A percentile compares a stretch with the other conserved stretches of the same genome.
Conservation (phyloP, 1,284 basidiomycete genomes). For the Rhodotorula sp. region DNA sequence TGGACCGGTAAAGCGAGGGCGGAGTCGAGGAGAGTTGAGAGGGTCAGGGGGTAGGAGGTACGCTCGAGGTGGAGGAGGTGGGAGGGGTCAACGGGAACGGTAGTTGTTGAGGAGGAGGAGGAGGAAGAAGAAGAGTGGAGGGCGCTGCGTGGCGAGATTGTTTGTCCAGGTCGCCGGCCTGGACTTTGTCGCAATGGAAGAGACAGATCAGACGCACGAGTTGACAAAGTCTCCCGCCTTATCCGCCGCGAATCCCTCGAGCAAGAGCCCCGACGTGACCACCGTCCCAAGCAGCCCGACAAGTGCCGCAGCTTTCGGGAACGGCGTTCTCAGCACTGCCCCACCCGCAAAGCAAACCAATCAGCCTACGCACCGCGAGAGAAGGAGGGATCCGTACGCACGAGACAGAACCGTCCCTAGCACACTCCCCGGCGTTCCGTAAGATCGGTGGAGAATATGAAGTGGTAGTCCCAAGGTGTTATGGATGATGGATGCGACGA, state of each 20-base stretch:
- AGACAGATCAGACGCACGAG: not conserved
- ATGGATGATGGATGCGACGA: not conserved
- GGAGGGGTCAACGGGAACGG: not conserved
- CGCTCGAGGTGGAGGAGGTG: not conserved
- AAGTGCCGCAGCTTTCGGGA: not conserved
- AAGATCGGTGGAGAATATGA: not conserved
- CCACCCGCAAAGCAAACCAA: not conserved
- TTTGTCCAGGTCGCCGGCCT: too few species aligned
- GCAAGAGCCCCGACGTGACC: not conserved
- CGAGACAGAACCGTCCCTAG: not conserved
- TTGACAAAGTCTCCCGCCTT: not conserved
- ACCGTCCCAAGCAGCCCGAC: not conserved
- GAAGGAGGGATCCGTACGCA: not conserved
- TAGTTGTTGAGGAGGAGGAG: not conserved
- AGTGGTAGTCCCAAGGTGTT: not conserved
- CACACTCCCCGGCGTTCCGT: not conserved
- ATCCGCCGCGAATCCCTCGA: not conserved
- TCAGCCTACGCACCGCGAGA: too few species aligned
- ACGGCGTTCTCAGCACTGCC: not conserved
- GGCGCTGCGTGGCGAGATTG: not conserved
- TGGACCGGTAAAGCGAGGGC: not conserved
- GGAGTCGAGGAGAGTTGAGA: conserved; percentile 1
- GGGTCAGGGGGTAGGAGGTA: not conserved
- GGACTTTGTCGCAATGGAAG: too few species aligned
- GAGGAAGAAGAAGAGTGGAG: not conserved